Conservation (phyloP, 2,329 filamentous ascomycete species). For the Aspergillus sp. region DNA sequence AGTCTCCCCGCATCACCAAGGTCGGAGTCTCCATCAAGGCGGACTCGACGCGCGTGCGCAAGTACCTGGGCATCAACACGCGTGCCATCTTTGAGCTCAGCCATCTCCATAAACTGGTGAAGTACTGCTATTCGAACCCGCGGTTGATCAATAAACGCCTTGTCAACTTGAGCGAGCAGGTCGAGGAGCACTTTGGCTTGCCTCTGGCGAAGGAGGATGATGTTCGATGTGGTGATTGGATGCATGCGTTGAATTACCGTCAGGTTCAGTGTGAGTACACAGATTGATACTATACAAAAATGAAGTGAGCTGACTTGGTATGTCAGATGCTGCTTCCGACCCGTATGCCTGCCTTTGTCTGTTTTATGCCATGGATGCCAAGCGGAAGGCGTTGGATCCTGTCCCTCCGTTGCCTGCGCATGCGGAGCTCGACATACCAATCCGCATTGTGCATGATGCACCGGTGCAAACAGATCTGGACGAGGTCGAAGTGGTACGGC, state of each 20-base stretch:
- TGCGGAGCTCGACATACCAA: constrained; percentile 65
- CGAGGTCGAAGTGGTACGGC: constrained; percentile 13
- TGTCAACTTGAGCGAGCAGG: constrained; percentile 67
- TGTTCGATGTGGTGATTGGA: constrained; percentile 76
- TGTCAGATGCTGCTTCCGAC: constrained; percentile 72
- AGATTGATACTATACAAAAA: constrained; percentile 19
- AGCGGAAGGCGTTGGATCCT: constrained; percentile 64
- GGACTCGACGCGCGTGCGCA: constrained; percentile 66
- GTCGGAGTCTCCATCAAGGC: constrained; percentile 72
- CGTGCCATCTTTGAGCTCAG: constrained; percentile 75
- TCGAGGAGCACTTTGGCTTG: constrained; percentile 66
- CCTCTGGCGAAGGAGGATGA: constrained; percentile 70
- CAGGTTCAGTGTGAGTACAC: constrained; percentile 67
- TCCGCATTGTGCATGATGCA: constrained; percentile 32
- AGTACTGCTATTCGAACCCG: constrained; percentile 56
- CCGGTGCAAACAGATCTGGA: constrained; percentile 5
- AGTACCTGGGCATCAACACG: constrained; percentile 62
- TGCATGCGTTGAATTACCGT: constrained; percentile 54
- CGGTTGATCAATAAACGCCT: constrained; percentile 62
- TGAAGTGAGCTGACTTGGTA: constrained; percentile 21
- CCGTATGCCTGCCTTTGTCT: constrained; percentile 76
- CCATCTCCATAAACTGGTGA: constrained; percentile 76
- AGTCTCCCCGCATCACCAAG: constrained; percentile 68
- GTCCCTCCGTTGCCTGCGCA: constrained; percentile 67
- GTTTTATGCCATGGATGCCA: constrained; percentile 67